Evolutionary conservation across 2,329 filamentous ascomycete genomes (phyloP), one percentile per base, ranked within the genome.

Genomic region (Hypoxylon sp.): DNA sequence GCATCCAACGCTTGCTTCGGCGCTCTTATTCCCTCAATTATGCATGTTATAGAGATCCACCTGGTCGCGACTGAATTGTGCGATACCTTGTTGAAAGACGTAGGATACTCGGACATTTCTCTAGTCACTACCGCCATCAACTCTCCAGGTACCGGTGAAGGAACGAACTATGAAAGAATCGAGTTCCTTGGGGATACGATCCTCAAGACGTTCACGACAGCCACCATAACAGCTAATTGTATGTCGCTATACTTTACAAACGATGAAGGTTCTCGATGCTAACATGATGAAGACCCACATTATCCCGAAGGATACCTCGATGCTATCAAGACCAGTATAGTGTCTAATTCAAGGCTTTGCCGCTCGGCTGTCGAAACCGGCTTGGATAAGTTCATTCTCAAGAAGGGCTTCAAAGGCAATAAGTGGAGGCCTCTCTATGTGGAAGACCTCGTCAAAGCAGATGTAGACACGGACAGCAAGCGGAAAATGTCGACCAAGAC

Each of bases 121-220:
- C 80, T 91, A 35, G 76, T 97, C 0, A 77, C 89, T 1, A 89
- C 88, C 8, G 93, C 94, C 0, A 90, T 97, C 54, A 92, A 87
- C 55, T 83, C 92, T 0, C 87, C 90, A 0, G 84, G 83, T 1
- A 89, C 92, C 0, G 75, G 79, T 2, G 88, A 90, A 52, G 77
- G 81, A 1, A 85, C 84, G 0, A 87, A 97, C 70, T 98, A 98
- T 75, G 92, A 98, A 74, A 85, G 92, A 2, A 82, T 97, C 0
- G 96, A 98, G 76, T 97, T 97, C 72, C 81, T 98, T 0, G 96
- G 96, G 0, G 95, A 98, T 74, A 89, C 89, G 0, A 84, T 97
- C 1, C 83, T 98, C 39, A 98, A 98, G 75, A 87, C 91, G 62
- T 88, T 88, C 51, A 85, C 91, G 0, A 88, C 89, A 0, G 77